Evolutionary conservation across 1,139 yeast genomes (phyloP).

Genomic region (Zygosaccharomyces pseudobailii): DNA sequence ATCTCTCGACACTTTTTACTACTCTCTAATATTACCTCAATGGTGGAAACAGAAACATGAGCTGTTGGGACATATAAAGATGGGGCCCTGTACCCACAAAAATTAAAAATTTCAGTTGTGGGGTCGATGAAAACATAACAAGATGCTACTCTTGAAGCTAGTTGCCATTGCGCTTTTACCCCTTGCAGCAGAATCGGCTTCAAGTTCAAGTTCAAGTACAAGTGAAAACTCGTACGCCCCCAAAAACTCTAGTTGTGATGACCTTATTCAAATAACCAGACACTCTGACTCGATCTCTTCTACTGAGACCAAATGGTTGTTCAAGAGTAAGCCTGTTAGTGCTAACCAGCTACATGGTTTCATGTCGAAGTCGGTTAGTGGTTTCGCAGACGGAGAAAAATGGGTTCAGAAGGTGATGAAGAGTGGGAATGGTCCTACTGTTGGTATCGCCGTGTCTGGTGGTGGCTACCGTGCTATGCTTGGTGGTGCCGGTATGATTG

Average conservation of each 20-base stretch:
- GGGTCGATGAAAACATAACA: background rate
- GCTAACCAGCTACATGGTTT: conserved; percentile 43
- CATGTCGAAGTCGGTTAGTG: conserved; percentile 51
- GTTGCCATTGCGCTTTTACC: background rate
- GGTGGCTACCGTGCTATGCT: conserved; percentile 94
- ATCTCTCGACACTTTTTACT: background rate
- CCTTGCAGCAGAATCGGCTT: background rate
- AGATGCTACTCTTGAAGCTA: background rate
- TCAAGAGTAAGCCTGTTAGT: conserved; percentile 41
- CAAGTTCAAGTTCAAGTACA: background rate
- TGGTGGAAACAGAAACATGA: background rate
- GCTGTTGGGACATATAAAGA: background rate
- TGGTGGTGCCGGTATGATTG: conserved; percentile 78
- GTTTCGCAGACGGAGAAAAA: conserved; percentile 48
- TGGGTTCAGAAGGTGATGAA: background rate
- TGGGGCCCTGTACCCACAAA: background rate
- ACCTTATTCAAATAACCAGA: conserved; percentile 35
- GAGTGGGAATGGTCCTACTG: conserved; percentile 25
- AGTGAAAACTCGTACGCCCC: conserved; percentile 50
- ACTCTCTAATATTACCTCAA: background rate
- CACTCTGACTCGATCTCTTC: conserved; percentile 32
- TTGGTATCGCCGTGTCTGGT: conserved; percentile 81
- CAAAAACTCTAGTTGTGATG: conserved; percentile 54
- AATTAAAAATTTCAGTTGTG: background rate
- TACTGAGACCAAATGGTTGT: conserved; percentile 34